Base-by-base conservation (phyloP, 2,329 filamentous ascomycete species). In the Fusarium haematococcum region DNA sequence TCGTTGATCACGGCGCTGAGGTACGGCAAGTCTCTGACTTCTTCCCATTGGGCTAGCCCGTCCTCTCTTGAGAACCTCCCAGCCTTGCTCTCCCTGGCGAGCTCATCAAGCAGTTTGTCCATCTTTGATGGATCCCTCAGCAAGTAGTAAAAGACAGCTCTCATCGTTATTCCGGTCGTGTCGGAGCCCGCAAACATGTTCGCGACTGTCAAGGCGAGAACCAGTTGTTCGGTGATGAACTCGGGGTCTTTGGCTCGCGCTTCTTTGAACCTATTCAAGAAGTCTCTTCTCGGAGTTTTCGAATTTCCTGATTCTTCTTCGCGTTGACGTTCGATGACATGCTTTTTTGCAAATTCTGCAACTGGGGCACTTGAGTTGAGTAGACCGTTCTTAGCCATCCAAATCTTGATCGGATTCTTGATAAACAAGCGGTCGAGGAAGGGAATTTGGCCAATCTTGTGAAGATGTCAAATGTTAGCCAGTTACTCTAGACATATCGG, bases 1-100 rank as follows among this genome's bases (percentile, higher is more conserved):
- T 97, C 94, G 79, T 95, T 93, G 78, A 95, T 88, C 64, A 91
- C 91, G 5, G 93, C 93, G 78, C 94, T 92, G n/a, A 96, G 88
- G 81, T 95, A 96, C 0, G 90, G 89, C 1, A 96, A 86, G 61
- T 88, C 88, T 80, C 93, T 92, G 54, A 86, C 88, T 82, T 95
- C 91, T 62, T 89, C 80, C 91, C 92, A 94, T 5, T 89, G 91
- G 4, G 94, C 91, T 9, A 91, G 86, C 6, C 89, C 88, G 18
- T 85, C 82, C 56, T 79, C 79, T 79, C 88, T 86, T 32, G 81
- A 80, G 71, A 90, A 89, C n/a, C 77, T 80, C 9, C 91, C 91
- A 35, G 82, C 78, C 41, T 83, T 82, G 0, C 88, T 88, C 0
- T 89, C 89, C 1, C 82, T 83, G 77, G 94, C 91, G 2, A 95